Conservation (phyloP, 768 basidiomycete genomes). For the Phallus indusiatus region DNA sequence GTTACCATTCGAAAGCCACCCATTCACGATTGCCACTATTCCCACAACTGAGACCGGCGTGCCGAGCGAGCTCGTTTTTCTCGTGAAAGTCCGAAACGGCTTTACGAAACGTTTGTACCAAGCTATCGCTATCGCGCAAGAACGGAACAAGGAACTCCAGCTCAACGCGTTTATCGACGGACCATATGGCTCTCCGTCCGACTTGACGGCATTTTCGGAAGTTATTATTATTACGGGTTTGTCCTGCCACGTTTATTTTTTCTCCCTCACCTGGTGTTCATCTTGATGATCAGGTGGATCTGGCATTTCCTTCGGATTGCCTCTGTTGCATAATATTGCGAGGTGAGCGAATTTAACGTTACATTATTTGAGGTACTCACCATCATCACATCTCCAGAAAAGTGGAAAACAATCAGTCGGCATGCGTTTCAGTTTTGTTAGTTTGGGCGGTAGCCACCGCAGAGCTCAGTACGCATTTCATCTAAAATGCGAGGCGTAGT, state of each 20-base stretch:
- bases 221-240: background rate
- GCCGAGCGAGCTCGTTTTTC: constrained; percentile 37
- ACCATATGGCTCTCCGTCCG: background rate
- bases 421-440: background rate
- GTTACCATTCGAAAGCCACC: constrained; percentile 44
- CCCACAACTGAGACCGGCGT: constrained; percentile 1
- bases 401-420: background rate
- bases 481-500: background rate
- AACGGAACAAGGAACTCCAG: background rate
- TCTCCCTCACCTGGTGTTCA: background rate
- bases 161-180: background rate
- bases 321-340: background rate
- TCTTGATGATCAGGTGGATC: background rate
- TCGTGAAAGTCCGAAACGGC: constrained; percentile 49
- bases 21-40: constrained; percentile 49
- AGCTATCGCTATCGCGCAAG: constrained; percentile 8
- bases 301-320: background rate
- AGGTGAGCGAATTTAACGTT: background rate
- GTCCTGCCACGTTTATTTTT: background rate
- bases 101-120: constrained; percentile 44
- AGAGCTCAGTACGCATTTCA: background rate
- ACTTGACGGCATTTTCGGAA: background rate
- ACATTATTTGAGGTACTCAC: background rate
- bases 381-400: background rate
- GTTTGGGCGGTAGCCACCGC: background rate